These are phyloP conservation scores for Candida loeiensis DNA, from an alignment of 805 yeast genomes.

Conservation along the genomic window DNA sequence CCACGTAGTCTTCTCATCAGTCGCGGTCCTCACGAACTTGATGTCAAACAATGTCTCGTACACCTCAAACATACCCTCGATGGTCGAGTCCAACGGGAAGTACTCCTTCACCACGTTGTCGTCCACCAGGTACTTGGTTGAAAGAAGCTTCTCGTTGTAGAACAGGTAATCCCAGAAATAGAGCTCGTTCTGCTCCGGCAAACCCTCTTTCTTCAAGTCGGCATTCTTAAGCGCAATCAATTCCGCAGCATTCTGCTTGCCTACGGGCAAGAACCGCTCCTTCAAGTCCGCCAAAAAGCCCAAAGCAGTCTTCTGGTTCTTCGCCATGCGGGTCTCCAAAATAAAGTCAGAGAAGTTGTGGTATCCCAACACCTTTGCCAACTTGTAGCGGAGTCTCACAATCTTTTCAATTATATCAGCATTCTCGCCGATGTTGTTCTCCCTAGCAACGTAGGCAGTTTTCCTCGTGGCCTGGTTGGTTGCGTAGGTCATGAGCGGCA, in stretches of 20 bases:
- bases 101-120: conserved; percentile 68
- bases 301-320: conserved; percentile 56
- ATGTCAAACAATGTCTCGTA: conserved; percentile 69
- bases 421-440: conserved; percentile 64
- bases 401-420: conserved; percentile 58
- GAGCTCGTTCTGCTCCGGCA: conserved; percentile 34
- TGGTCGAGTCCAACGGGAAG: conserved; percentile 70
- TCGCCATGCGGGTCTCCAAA: conserved; percentile 80
- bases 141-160: conserved; percentile 63
- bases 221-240: conserved; percentile 51
- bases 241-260: conserved; percentile 47
- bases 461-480: conserved; percentile 61
- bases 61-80: conserved; percentile 63
- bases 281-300: conserved; percentile 61
- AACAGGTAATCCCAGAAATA: conserved; percentile 75
- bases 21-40: conserved; percentile 54
- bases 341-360: conserved; percentile 64
- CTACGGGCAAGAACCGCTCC: conserved; percentile 56
- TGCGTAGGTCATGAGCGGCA: conserved; percentile 77
- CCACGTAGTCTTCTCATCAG: conserved; percentile 51
- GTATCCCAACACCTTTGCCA: conserved; percentile 66
- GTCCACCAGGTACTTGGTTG: conserved; percentile 68
- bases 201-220: conserved; percentile 46
- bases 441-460: conserved; percentile 61
- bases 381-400: conserved; percentile 55